These are phyloP conservation scores for Lentinula lateritia DNA, from an alignment of 768 basidiomycete species.

Conservation along the genomic window DNA sequence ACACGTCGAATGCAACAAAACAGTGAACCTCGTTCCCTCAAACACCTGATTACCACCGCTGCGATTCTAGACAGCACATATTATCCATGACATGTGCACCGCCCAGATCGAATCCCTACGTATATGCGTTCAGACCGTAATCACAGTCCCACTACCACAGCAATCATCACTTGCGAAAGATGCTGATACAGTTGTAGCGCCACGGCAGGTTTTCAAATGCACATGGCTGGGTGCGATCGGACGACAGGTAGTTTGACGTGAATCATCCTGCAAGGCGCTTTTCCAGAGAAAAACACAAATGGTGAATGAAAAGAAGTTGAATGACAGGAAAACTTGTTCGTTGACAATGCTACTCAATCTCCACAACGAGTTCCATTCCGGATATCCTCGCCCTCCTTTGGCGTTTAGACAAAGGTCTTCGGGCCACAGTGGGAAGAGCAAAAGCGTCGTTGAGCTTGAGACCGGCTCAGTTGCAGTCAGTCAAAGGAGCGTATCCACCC, in stretches of 20 bases:
- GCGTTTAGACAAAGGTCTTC: constrained; percentile 34
- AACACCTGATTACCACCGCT: not conserved
- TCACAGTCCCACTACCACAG: too few relatives aligned
- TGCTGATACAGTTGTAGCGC: too few relatives aligned
- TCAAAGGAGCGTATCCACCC: constrained; percentile 71
- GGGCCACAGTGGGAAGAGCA: constrained; percentile 23
- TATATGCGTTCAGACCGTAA: too few relatives aligned
- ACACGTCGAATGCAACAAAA: not conserved
- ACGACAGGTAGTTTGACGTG: not conserved
- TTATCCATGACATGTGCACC: too few relatives aligned
- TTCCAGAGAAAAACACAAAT: constrained; percentile 12
- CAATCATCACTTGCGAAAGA: too few relatives aligned
- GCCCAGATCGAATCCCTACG: too few relatives aligned
- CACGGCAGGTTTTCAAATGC: too few relatives aligned
- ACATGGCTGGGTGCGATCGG: too few relatives aligned
- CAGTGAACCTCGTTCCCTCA: not conserved
- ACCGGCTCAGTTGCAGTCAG: constrained; percentile 58
- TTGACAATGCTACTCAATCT: constrained; percentile 36
- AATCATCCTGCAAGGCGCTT: not conserved
- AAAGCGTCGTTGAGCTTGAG: constrained; percentile 25
- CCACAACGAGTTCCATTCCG: constrained; percentile 55
- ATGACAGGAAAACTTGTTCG: not conserved
- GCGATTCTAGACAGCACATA: not conserved
- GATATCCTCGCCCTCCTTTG: constrained; percentile 25
- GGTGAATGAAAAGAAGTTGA: constrained; percentile 11